Evolutionary conservation across 345 rosid genomes (phyloP).

Genomic region (Eutrema japonicum): DNA sequence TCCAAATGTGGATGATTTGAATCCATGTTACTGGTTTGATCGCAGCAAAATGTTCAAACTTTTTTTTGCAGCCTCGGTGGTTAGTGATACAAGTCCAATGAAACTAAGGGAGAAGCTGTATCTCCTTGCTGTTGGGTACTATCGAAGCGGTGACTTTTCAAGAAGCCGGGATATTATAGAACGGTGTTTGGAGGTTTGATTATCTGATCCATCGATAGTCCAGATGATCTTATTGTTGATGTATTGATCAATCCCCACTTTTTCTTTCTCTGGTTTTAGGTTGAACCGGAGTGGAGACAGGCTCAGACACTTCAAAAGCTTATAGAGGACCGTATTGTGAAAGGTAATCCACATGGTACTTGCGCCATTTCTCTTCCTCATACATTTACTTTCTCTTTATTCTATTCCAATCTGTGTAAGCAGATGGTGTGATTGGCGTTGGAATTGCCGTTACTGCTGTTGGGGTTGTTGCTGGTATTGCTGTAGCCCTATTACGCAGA

Average conservation of each 20-base stretch:
- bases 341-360: constrained; percentile 48
- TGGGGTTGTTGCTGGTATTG: constrained; percentile 74
- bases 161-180: constrained; percentile 79
- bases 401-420: constrained; percentile 20
- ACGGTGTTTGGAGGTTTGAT: constrained; percentile 63
- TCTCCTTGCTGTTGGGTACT: constrained; percentile 81
- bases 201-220: constrained; percentile 3
- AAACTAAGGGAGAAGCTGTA: constrained; percentile 73
- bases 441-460: constrained; percentile 83
- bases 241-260: constrained; percentile 2
- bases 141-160: constrained; percentile 65
- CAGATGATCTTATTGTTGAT: neutral
- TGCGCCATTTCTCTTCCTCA: neutral
- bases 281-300: constrained; percentile 78
- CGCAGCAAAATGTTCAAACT: neutral
- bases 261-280: constrained; percentile 45
- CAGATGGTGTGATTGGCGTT: constrained; percentile 88
- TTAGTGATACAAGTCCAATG: constrained; percentile 49
- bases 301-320: constrained; percentile 62
- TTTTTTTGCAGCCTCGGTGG: constrained; percentile 50
- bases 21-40: constrained; percentile 18
- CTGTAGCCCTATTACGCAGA: constrained; percentile 66
- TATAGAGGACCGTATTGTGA: constrained; percentile 66
- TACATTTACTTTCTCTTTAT: neutral
- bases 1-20: constrained; percentile 1